phyloP scores from a whole-genome alignment of 2,329 filamentous ascomycete species.

The Neurospora sp. region DNA sequence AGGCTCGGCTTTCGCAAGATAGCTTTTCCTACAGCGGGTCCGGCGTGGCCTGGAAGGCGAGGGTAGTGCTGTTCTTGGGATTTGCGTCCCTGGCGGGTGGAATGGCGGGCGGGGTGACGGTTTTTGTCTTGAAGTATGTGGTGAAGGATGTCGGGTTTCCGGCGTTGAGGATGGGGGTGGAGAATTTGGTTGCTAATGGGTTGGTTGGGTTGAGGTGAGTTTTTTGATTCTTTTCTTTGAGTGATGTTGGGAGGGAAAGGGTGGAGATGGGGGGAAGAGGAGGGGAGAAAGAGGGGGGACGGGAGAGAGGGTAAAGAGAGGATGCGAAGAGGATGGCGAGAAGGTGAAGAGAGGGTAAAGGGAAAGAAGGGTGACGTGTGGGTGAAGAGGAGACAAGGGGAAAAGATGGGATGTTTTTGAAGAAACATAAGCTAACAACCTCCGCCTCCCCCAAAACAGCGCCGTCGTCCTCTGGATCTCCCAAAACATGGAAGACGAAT shows the following conservation, averaged over 20 bases:
- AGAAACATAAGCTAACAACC: constrained; percentile 9
- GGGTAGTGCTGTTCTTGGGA: constrained; percentile 57
- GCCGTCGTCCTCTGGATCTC: constrained; percentile 58
- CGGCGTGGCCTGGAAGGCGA: constrained; percentile 59
- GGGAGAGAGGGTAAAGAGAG: neutral
- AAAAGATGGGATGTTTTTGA: neutral
- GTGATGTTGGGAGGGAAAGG: too few species aligned
- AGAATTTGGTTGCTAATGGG: constrained; percentile 57
- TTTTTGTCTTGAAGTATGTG: constrained; percentile 56
- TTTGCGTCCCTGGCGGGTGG: constrained; percentile 57
- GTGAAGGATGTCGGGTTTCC: constrained; percentile 49
- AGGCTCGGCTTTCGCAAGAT: constrained; percentile 50
- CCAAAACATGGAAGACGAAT: constrained; percentile 67
- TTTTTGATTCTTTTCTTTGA: neutral
- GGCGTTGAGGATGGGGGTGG: constrained; percentile 53
- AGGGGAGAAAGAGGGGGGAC: too few species aligned
- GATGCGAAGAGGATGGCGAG: neutral
- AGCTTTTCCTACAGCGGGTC: constrained; percentile 52
- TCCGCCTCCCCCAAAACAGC: constrained; percentile 24
- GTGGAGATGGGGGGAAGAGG: too few species aligned
- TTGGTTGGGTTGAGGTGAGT: constrained; percentile 50
- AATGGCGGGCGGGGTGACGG: constrained; percentile 60
- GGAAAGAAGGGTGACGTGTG: too few species aligned
- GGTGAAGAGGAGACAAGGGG: neutral
- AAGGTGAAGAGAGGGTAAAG: neutral